A percentile compares a stretch with the other conserved stretches of the same genome.
Evolutionary conservation across 2,329 filamentous ascomycete species (phyloP).

Genomic region (Monilinia vaccinii-corymbosi): DNA sequence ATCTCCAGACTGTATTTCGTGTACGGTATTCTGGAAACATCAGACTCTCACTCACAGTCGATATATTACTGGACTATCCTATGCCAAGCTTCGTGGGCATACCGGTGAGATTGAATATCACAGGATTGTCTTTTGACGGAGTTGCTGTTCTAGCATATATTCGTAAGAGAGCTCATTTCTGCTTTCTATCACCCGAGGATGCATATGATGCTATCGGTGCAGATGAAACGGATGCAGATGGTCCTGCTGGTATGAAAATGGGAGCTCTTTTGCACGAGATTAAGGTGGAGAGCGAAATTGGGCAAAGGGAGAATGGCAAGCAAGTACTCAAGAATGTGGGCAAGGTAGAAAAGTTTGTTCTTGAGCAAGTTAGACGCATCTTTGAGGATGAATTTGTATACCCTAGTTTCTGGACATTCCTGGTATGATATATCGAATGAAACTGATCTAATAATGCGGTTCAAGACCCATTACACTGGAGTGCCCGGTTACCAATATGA

Average conservation of each 20-base stretch:
- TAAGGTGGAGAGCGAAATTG: constrained; percentile 94
- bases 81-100: constrained; percentile 98
- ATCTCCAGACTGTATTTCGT: constrained; percentile 86
- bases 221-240: constrained; percentile 21
- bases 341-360: constrained; percentile 94
- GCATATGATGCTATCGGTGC: constrained; percentile 58
- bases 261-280: constrained; percentile 86
- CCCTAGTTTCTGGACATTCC: constrained; percentile 96
- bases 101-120: constrained; percentile 89
- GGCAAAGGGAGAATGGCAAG: constrained; percentile 80
- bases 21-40: constrained; percentile 85
- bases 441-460: background rate
- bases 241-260: constrained; percentile 36
- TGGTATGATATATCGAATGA: constrained; percentile 47
- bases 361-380: constrained; percentile 92
- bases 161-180: constrained; percentile 81
- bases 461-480: background rate
- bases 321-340: constrained; percentile 97
- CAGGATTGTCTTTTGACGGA: constrained; percentile 88
- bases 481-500: background rate
- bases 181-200: constrained; percentile 88
- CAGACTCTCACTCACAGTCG: constrained; percentile 79
- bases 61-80: constrained; percentile 93
- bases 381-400: constrained; percentile 99
- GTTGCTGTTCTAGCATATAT: constrained; percentile 90